Base-by-base conservation (phyloP, 2,329 filamentous ascomycete genomes). In the Hymenoscyphus repandus region DNA sequence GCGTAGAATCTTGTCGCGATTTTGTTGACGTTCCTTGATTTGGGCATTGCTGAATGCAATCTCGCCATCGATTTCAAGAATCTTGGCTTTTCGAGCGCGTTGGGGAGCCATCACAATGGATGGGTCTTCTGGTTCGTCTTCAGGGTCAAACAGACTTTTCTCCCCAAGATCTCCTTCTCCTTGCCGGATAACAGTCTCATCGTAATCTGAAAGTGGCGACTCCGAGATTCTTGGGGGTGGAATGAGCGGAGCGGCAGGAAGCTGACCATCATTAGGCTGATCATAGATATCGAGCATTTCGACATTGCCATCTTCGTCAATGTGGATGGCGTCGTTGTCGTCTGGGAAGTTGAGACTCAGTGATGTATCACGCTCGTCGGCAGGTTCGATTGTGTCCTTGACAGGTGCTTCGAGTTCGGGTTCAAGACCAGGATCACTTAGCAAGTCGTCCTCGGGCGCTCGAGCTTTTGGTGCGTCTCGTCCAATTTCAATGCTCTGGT, bases 1-100 rank as follows among this genome's bases (percentile, higher is more conserved):
- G 69, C 87, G 91, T 51, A 96, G 76, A 55, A 97, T 97, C 62
- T 86, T 89, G 41, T 89, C 86, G 57, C 88, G 86, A 66, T 95
- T 89, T 51, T 83, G 78, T 66, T 96, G 90, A 66, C 95, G 90
- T 57, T 87, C 83, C 67, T 89, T 90, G 70, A 99, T 90, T 58
- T 92, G 82, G 31, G 75, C 76, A 60, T 78, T 87, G 10, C 85
- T 83, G 32, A 96, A 77, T 63, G 89, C 83, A 17, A 89, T 96
- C 58, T 89, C 79, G 62, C 52, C 30, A 48, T 99, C 95, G n/a
- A 88, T 82, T 53, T 82, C 80, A 48, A 97, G 80, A 20, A 95
- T 75, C 70, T 87, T 95, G 61, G 89, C 84, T 69, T 88, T 89
- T 69, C 88, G 86, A 51, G 83, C 80, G 54, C 88, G 82, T 63